Base-by-base conservation (phyloP, 1,284 basidiomycete genomes). In the Moesziomyces antarcticus region DNA sequence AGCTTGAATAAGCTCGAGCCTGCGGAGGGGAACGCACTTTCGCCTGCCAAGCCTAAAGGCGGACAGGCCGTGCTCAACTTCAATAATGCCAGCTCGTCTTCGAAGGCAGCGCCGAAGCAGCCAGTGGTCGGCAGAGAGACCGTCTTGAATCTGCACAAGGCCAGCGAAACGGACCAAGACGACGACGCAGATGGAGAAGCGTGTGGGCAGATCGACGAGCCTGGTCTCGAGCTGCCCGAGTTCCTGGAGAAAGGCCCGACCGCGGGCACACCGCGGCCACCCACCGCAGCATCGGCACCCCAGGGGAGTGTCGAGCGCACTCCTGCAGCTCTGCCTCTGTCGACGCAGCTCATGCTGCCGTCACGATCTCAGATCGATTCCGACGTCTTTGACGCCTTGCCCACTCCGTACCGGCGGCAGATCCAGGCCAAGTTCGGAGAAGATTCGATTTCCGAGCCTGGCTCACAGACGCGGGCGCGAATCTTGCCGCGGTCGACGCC, bases 1-100 rank as follows among this genome's bases (percentile, higher is more conserved):
- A 93, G 94, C 80, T 89, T 97, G n/a, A 91, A 92, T 78, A 97
- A 95, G 83, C 87, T 97, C 0, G 93, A 77, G 50, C 64, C 65
- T 6, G 67, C 68, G 2, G 72, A 73, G 11, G 80, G 71, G n/a
- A 72, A 73, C 30, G 57, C 48, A 1, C 40, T 66, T 44, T 62
- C 64, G 18, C 65, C 67, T 11, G 46, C 48, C 9, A 65, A 64
- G 40, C 61, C 62, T 3, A 55, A 56, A 44, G 35, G 50, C 0
- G 71, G 73, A 2, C 74, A 80, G 40, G 56, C 61, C 18, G 45
- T 58, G 47, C 62, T 73, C 18, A 52, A 30, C 0, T 78, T 76
- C 25, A 62, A 25, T 13, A 46, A 53, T 1, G 37, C 40, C 21
- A n/a, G 44, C 8, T 24, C 50, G 9, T 16, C 51, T 10, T 21